phyloP scores from a whole-genome alignment of 1,284 basidiomycete species.

The Microbotryum violaceum region DNA sequence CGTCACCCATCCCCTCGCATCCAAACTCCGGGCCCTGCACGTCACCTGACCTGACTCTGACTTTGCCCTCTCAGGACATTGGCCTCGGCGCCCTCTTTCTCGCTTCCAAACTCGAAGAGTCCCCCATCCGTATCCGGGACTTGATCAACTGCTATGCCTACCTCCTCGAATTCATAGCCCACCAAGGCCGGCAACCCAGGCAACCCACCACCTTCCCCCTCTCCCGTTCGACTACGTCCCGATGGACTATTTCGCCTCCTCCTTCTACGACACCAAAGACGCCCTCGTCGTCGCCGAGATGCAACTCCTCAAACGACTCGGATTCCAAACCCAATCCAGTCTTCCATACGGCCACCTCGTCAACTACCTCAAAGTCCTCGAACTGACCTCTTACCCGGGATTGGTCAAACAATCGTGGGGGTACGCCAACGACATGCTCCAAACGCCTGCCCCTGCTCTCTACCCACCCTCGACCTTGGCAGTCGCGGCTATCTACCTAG shows the following conservation, averaged over 20 bases:
- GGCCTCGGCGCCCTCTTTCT: constrained; percentile 89
- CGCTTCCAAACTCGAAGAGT: constrained; percentile 92
- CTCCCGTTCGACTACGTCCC: constrained; percentile 60
- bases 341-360: constrained; percentile 90
- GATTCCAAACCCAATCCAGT: constrained; percentile 52
- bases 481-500: constrained; percentile 35
- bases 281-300: constrained; percentile 89
- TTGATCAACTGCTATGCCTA: constrained; percentile 91
- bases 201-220: constrained; percentile 30
- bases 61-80: constrained; percentile 58
- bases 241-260: constrained; percentile 74
- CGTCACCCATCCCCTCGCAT: constrained; percentile 37
- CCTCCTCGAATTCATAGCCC: constrained; percentile 43
- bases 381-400: constrained; percentile 46
- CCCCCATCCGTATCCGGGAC: constrained; percentile 80
- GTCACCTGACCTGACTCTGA: not conserved
- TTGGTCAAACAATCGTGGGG: constrained; percentile 40
- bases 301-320: constrained; percentile 82
- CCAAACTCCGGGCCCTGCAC: too few relatives aligned
- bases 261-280: constrained; percentile 81
- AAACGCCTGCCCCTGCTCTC: constrained; percentile 35
- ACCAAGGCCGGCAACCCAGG: constrained; percentile 8
- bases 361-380: constrained; percentile 87
- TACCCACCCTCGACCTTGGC: constrained; percentile 37
- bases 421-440: constrained; percentile 41